Conservation (phyloP, 1,284 basidiomycete species). For the Ceratobasidium sp. region DNA sequence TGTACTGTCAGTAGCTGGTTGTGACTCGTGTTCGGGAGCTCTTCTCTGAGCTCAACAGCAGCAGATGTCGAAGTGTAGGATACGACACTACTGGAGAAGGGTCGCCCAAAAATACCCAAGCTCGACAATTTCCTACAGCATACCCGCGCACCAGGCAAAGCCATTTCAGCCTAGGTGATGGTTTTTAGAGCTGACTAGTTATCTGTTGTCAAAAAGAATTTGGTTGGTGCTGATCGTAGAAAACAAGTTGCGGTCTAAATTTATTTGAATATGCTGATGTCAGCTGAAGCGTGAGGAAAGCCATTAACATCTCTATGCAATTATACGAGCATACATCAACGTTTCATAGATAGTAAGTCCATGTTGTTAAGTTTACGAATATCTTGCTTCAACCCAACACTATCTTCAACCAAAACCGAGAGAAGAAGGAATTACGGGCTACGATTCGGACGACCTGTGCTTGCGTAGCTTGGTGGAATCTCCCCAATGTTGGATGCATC, state of each 20-base stretch:
- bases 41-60: background rate
- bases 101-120: background rate
- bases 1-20: constrained; percentile 13
- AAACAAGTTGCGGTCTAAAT: background rate
- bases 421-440: background rate
- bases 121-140: background rate
- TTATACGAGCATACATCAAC: background rate
- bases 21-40: background rate
- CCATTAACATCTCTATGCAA: background rate
- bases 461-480: constrained; percentile 10
- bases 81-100: background rate
- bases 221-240: background rate
- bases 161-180: background rate
- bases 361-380: background rate
- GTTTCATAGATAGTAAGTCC: background rate
- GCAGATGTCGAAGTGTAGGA: background rate
- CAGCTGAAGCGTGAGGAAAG: background rate
- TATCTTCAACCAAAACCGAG: background rate
- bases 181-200: background rate
- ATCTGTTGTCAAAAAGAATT: background rate
- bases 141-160: background rate
- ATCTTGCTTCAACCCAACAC: background rate
- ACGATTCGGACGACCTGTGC: background rate
- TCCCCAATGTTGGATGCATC: background rate
- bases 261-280: constrained; percentile 23